Evolutionary conservation across 1,139 yeast species (phyloP).

Genomic region (Torulaspora globosa): DNA sequence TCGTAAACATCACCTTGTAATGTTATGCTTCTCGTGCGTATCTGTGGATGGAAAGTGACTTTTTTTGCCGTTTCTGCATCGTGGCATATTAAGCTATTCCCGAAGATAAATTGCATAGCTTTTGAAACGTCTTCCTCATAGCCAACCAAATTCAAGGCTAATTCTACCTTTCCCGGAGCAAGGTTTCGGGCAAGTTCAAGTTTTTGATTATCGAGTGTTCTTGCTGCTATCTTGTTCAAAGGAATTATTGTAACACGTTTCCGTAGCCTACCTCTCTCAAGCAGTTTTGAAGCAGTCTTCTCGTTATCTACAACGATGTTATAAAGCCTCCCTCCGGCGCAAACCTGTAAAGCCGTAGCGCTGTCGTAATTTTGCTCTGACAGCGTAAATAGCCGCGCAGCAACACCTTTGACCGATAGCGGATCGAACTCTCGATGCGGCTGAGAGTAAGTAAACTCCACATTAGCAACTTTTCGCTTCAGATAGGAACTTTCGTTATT

Average conservation of each 20-base stretch:
- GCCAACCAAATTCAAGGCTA: slow-evolving; percentile 76
- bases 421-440: slow-evolving; percentile 63
- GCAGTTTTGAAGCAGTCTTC: slow-evolving; percentile 71
- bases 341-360: slow-evolving; percentile 82
- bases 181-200: slow-evolving; percentile 56
- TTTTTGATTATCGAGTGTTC: slow-evolving; percentile 43
- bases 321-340: slow-evolving; percentile 90
- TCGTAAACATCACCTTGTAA: slow-evolving; percentile 92
- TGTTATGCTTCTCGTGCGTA: slow-evolving; percentile 83
- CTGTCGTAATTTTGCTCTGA: slow-evolving; percentile 55
- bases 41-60: slow-evolving; percentile 79
- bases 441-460: slow-evolving; percentile 69
- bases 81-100: slow-evolving; percentile 76
- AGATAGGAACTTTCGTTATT: slow-evolving; percentile 52
- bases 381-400: slow-evolving; percentile 76
- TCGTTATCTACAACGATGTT: slow-evolving; percentile 91
- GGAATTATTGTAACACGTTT: slow-evolving; percentile 92
- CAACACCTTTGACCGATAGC: slow-evolving; percentile 74
- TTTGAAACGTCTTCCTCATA: slow-evolving; percentile 64
- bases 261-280: slow-evolving; percentile 72
- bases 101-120: slow-evolving; percentile 93
- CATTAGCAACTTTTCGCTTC: slow-evolving; percentile 62
- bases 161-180: slow-evolving; percentile 74
- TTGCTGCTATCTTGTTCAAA: slow-evolving; percentile 72
- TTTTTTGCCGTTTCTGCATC: slow-evolving; percentile 85